Evolutionary conservation across 2,329 filamentous ascomycete species (phyloP).

Genomic region (Blastomyces silverae): DNA sequence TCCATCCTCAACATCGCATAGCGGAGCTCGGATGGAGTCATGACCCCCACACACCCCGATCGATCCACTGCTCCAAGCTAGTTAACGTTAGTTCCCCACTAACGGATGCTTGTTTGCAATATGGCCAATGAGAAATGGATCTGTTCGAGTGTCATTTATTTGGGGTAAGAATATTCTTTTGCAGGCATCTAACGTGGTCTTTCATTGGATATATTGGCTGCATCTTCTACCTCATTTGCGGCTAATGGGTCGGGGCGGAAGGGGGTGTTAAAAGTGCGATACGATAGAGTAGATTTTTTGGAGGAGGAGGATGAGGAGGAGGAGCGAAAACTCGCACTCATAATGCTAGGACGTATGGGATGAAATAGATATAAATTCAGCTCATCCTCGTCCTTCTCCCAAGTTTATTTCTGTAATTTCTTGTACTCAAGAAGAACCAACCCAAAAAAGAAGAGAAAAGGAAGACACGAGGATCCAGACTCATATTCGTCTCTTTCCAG

Average conservation of each 20-base stretch:
- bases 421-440: no score
- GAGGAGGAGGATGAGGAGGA: no score
- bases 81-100: neutral
- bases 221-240: neutral
- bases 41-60: no score
- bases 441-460: no score
- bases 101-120: conserved; percentile 8
- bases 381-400: neutral
- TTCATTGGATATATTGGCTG: conserved; percentile 3
- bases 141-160: neutral
- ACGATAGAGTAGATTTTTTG: neutral
- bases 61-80: no score
- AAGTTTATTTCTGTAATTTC: no score
- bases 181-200: neutral
- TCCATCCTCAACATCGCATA: no score
- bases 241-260: no score
- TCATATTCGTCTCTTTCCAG: neutral
- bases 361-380: neutral
- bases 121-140: neutral
- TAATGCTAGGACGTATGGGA: neutral
- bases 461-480: no score
- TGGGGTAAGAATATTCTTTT: neutral
- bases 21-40: no score
- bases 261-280: neutral
- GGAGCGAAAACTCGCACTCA: neutral